Conservation (phyloP, 2,329 filamentous ascomycete species). For the Pestalotiopsis sp. region DNA sequence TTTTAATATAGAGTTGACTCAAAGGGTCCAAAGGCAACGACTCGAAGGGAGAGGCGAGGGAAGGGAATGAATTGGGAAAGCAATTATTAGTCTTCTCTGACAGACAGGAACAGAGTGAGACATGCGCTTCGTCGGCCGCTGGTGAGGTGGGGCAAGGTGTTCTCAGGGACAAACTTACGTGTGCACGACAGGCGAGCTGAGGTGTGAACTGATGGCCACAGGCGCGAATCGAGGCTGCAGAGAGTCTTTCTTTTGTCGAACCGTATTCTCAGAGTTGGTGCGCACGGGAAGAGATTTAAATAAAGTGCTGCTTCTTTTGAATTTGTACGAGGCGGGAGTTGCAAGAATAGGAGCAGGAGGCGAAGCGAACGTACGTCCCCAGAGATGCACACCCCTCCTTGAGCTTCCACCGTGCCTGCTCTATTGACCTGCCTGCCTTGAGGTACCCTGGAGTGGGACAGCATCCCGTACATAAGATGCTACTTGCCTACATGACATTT, state of each 20-base stretch:
- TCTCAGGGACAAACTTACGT: not conserved
- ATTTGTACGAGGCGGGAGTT: not conserved
- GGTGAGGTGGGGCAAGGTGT: not conserved
- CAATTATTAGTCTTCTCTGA: not conserved
- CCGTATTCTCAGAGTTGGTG: not conserved
- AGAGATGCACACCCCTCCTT: not conserved
- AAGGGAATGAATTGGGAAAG: not conserved
- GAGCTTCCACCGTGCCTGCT: not conserved
- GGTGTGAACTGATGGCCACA: not conserved
- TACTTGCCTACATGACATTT: not conserved
- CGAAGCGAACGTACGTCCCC: not conserved
- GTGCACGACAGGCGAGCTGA: not conserved
- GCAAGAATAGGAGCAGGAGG: not conserved
- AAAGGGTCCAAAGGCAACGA: not conserved
- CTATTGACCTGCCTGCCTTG: not conserved
- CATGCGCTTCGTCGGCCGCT: slow-evolving; percentile 3
- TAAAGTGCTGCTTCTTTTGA: not conserved
- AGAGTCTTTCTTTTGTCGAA: not conserved
- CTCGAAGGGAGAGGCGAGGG: not conserved
- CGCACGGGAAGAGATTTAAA: not conserved
- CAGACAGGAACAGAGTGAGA: slow-evolving; percentile 1
- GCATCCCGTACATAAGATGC: not conserved
- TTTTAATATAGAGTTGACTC: not conserved
- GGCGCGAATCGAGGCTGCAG: not conserved
- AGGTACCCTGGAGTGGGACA: not conserved